Evolutionary conservation across 345 rosid genomes (phyloP).

Genomic region (Citrus trifoliata): DNA sequence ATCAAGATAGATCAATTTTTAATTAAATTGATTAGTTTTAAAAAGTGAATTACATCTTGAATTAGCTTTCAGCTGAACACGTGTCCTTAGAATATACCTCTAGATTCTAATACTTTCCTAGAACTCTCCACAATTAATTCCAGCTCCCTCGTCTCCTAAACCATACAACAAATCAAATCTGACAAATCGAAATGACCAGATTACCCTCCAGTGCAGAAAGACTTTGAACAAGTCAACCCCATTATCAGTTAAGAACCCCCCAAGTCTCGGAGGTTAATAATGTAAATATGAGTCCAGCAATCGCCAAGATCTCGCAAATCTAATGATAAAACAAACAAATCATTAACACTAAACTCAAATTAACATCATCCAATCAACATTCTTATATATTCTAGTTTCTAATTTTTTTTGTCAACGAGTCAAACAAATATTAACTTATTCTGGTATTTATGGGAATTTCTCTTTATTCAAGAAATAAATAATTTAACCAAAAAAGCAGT

Average conservation of each 20-base stretch:
- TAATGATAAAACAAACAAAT: not conserved
- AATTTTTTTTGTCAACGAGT: conserved; percentile 2
- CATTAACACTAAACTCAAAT: not conserved
- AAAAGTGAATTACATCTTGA: not conserved
- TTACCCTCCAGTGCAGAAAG: not conserved
- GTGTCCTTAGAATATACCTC: not conserved
- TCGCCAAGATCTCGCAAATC: not conserved
- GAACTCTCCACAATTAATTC: not conserved
- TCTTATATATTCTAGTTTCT: not conserved
- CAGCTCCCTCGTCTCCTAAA: not conserved
- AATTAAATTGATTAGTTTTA: not conserved
- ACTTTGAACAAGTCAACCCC: not conserved
- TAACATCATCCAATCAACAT: conserved; percentile 3
- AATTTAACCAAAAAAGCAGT: no score
- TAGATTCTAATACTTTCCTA: not conserved
- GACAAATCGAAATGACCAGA: not conserved
- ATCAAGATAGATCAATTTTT: not conserved
- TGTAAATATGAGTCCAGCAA: not conserved
- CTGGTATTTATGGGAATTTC: not conserved
- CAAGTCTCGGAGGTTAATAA: not conserved
- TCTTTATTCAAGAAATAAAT: no score
- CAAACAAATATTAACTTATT: not conserved
- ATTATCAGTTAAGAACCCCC: not conserved
- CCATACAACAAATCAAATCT: not conserved
- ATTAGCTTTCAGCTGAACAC: not conserved